A percentile compares a stretch with the other conserved stretches of the same genome.
These are phyloP conservation scores for Solanum chacoense DNA, from an alignment of 305 asterid genomes.

Conservation along the genomic window DNA sequence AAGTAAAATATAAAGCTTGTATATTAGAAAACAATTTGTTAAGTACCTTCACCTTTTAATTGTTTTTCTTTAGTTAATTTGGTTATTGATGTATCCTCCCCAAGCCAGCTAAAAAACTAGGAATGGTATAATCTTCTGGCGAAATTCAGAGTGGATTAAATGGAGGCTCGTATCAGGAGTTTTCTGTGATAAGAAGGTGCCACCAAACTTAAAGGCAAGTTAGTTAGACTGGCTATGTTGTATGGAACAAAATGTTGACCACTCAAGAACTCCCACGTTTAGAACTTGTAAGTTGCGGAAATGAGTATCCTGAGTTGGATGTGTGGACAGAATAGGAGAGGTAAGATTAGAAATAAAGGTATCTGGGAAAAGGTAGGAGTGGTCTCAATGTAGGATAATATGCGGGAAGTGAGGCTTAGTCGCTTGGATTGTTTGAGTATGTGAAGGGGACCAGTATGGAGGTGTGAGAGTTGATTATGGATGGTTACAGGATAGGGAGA, in stretches of 20 bases:
- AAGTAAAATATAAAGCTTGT: background rate
- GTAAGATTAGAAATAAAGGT: background rate
- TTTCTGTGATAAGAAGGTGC: background rate
- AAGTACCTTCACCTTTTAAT: background rate
- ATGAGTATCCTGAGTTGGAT: background rate
- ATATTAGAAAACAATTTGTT: background rate
- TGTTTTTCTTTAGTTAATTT: background rate
- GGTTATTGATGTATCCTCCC: background rate
- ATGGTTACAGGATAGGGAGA: background rate
- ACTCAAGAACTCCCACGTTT: background rate
- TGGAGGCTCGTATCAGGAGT: background rate
- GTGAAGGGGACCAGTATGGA: background rate
- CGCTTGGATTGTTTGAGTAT: background rate
- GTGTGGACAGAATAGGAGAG: background rate
- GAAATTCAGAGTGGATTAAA: background rate
- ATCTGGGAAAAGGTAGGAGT: background rate
- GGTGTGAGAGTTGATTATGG: background rate
- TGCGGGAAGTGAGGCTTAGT: background rate
- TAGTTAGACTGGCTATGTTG: background rate
- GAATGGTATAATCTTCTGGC: background rate
- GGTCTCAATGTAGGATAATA: background rate
- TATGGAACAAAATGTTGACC: background rate
- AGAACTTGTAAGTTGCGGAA: background rate
- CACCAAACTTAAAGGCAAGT: background rate
- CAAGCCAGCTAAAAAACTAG: background rate